phyloP scores from a whole-genome alignment of 2,329 filamentous ascomycete species.

The Xylaria sp. region DNA sequence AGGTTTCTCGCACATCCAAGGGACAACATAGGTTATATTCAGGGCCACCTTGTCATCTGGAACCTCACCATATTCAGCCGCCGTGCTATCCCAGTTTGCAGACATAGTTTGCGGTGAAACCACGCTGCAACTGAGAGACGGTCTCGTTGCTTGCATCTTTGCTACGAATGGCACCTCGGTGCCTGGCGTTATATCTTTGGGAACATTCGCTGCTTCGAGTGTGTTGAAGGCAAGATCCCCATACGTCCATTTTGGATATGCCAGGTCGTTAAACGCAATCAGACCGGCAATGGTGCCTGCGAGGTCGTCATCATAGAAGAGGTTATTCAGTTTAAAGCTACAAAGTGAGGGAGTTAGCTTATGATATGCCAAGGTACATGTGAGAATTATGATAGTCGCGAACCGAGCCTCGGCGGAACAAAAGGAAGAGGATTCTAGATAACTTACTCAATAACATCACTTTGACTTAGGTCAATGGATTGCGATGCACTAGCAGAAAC shows the following conservation, averaged over 20 bases:
- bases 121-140: slow-evolving; percentile 27
- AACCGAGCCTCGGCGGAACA: neutral
- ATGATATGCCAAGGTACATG: neutral
- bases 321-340: slow-evolving; percentile 30
- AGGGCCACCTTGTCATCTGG: slow-evolving; percentile 20
- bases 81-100: slow-evolving; percentile 6
- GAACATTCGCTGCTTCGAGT: slow-evolving; percentile 1
- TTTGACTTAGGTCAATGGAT: slow-evolving; percentile 11
- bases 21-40: slow-evolving; percentile 21
- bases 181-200: neutral
- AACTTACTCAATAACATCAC: slow-evolving; percentile 29
- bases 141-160: slow-evolving; percentile 27
- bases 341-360: neutral
- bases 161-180: slow-evolving; percentile 23
- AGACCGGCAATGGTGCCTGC: slow-evolving; percentile 30
- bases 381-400: neutral
- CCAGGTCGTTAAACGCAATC: slow-evolving; percentile 23
- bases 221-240: slow-evolving; percentile 31
- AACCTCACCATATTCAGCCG: neutral
- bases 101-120: slow-evolving; percentile 13
- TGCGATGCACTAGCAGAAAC: slow-evolving; percentile 15
- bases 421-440: neutral
- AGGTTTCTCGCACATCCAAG: slow-evolving; percentile 24
- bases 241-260: slow-evolving; percentile 31
- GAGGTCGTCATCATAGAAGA: slow-evolving; percentile 26